Evolutionary conservation across 106 monocot genomes (phyloP), one percentile per base, ranked within the genome.

Genomic region (Acorus calamus): DNA sequence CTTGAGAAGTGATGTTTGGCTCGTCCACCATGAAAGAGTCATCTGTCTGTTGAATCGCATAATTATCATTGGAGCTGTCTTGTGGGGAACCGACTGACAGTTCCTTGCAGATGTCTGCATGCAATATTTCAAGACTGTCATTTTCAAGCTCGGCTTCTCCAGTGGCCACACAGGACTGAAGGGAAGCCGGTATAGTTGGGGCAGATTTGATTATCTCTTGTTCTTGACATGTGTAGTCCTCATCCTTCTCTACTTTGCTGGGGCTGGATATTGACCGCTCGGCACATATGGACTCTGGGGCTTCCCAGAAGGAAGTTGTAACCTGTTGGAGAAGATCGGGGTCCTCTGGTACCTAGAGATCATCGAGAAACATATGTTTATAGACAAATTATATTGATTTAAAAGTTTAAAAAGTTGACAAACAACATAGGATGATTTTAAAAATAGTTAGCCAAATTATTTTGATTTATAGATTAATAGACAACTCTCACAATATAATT

Each of bases 21-120:
- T 9, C 66, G 5, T 71, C 68, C 52, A 78, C 52, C 52, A 53
- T 62, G 6, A 79, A 65, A 63, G 71, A 69, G 62, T 70, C 67
- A 50, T 64, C 63, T 46, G 43, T 59, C 2, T 80, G 61, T 28
- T 55, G 72, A 62, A 57, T 74, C 6, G n/a, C 59, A 56, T 9
- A 54, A 41, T 8, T 58, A 4, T 60, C 75, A 44, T 76, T 78
- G 6, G 77, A 78, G 45, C 75, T 78, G 52, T 55, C 55, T 55
- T 77, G 72, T n/a, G 79, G 67, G 52, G 82, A 82, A 41, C 14
- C 63, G n/a, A 61, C 68, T 46, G 66, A 60, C 44, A 74, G 11
- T 61, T 89, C 74, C 7, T 82, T 64, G 11, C 51, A 55, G 4
- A 66, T 69, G 9, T 66, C 70, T 49, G 53, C 41, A 59, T 76